Evolutionary conservation across 805 yeast genomes (phyloP).

Genomic region (Lachancea thermotolerans): DNA sequence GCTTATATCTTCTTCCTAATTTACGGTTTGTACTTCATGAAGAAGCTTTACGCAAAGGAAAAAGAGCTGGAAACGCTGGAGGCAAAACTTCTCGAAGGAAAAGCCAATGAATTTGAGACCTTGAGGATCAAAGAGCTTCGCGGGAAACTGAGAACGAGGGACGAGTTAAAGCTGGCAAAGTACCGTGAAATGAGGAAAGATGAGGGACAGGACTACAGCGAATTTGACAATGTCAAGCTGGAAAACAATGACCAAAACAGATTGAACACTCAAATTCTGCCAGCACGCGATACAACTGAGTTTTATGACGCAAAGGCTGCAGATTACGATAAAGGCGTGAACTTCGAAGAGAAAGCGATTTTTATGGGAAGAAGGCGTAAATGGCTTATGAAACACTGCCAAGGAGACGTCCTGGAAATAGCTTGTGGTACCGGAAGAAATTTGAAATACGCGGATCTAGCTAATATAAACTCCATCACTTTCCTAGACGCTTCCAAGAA

Average conservation of each 20-base stretch:
- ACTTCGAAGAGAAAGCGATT: conserved; percentile 43
- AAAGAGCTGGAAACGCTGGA: conserved; percentile 44
- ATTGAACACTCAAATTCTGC: conserved; percentile 41
- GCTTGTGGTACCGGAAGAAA: conserved; percentile 97
- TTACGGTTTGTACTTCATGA: conserved; percentile 59
- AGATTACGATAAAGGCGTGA: conserved; percentile 74
- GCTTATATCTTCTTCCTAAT: conserved; percentile 49
- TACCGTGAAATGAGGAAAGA: conserved; percentile 47
- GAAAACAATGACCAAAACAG: conserved; percentile 28
- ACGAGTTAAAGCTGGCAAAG: conserved; percentile 49
- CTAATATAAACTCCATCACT: conserved; percentile 62
- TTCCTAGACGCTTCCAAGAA: conserved; percentile 76
- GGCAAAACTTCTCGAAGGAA: conserved; percentile 32
- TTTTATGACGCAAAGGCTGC: conserved; percentile 74
- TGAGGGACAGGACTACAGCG: conserved; percentile 22
- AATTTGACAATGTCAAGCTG: conserved; percentile 29
- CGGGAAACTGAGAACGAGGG: conserved; percentile 58
- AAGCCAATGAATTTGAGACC: conserved; percentile 52
- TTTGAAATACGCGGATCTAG: conserved; percentile 61
- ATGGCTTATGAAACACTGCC: conserved; percentile 69
- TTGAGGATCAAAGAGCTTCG: conserved; percentile 54
- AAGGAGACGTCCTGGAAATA: conserved; percentile 90
- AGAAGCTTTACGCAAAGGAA: conserved; percentile 59
- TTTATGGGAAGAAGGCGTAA: conserved; percentile 55
- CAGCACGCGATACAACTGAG: conserved; percentile 73